These are phyloP conservation scores for Sanghuangporus weigelae DNA, from an alignment of 1,284 basidiomycete species.

Conservation along the genomic window DNA sequence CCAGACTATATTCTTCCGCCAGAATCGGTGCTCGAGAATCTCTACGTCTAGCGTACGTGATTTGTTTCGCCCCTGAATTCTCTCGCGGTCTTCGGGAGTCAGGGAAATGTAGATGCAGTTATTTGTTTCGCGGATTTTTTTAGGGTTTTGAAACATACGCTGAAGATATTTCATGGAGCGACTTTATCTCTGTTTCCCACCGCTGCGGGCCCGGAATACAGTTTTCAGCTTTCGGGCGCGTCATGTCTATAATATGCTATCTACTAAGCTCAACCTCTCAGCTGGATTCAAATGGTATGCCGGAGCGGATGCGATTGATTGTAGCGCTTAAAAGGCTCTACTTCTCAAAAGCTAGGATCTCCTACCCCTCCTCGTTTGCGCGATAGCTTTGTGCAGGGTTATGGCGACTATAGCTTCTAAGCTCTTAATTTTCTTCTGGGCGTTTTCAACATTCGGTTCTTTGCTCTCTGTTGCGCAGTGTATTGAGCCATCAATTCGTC, in stretches of 20 bases:
- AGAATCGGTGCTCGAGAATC: too few species aligned
- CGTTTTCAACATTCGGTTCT: neutral
- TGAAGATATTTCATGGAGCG: neutral
- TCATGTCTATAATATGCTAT: neutral
- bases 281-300: neutral
- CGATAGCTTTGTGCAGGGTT: neutral
- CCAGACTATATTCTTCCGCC: too few species aligned
- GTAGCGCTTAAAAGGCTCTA: neutral
- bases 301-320: neutral
- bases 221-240: too few species aligned
- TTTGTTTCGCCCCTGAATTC: neutral
- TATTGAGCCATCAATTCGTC: constrained; percentile 22
- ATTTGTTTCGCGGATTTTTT: neutral
- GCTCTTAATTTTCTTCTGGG: neutral
- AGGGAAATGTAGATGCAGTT: neutral
- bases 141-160: neutral
- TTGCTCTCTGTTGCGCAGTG: constrained; percentile 10
- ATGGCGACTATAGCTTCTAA: neutral
- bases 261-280: neutral
- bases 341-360: neutral
- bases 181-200: neutral
- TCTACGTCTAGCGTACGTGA: too few species aligned
- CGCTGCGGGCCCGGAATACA: neutral
- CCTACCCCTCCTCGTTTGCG: neutral
- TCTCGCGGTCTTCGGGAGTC: neutral